phyloP scores from a whole-genome alignment of 2,329 filamentous ascomycete species.

The Calonectria pseudoreteaudii region DNA sequence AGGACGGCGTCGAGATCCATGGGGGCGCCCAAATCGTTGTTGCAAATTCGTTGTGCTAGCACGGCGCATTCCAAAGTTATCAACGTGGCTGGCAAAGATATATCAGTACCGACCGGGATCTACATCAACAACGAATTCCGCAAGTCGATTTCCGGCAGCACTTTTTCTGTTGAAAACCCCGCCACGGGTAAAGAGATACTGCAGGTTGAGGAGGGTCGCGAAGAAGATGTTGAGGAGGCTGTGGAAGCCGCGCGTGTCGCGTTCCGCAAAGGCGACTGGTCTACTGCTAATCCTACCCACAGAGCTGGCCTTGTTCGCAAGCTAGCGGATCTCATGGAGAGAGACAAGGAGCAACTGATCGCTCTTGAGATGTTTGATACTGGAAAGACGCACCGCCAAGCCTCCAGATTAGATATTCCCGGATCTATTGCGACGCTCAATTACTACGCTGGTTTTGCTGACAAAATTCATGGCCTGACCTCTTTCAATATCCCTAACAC shows the following conservation, averaged over 20 bases:
- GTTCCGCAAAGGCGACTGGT: not conserved
- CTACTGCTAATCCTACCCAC: not conserved
- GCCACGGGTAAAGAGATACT: not conserved
- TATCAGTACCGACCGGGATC: constrained; percentile 3
- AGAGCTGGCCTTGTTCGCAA: not conserved
- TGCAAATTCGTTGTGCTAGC: not conserved
- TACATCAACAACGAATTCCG: constrained; percentile 14
- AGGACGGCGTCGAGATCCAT: not conserved
- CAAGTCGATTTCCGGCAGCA: not conserved
- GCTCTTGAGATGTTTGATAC: constrained; percentile 5
- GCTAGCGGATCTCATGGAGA: constrained; percentile 1
- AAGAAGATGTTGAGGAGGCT: constrained; percentile 7
- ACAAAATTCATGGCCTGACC: not conserved
- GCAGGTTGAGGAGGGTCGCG: not conserved
- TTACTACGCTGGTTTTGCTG: constrained; percentile 14
- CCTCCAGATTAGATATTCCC: not conserved
- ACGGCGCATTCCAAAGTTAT: not conserved
- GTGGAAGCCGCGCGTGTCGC: constrained; percentile 8
- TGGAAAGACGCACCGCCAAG: constrained; percentile 5
- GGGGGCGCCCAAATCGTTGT: not conserved
- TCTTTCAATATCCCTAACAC: not conserved
- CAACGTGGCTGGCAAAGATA: not conserved
- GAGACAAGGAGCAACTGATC: not conserved
- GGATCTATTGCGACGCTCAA: not conserved
- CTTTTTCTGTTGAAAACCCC: not conserved